phyloP scores from a whole-genome alignment of 2,329 filamentous ascomycete species.

The Fusarium coicis region DNA sequence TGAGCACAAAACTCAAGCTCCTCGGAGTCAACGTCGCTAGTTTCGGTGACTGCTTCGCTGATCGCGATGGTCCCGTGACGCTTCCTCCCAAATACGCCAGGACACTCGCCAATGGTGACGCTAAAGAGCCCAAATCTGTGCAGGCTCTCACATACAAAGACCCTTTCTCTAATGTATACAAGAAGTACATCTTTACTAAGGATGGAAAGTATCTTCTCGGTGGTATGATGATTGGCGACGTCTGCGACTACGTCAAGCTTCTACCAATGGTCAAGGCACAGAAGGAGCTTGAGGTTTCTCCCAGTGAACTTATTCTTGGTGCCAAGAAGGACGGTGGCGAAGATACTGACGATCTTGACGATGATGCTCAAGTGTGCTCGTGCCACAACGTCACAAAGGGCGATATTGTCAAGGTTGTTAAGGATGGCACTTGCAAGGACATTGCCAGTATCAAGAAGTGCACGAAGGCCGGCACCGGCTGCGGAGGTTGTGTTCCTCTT shows the following conservation, averaged over 20 bases:
- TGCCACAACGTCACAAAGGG: conserved; percentile 94
- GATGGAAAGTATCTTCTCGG: conserved; percentile 91
- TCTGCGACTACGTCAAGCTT: conserved; percentile 88
- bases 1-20: conserved; percentile 92
- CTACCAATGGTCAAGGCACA: conserved; percentile 88
- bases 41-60: conserved; percentile 94
- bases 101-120: conserved; percentile 35
- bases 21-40: conserved; percentile 91
- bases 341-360: conserved; percentile 80
- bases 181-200: conserved; percentile 90
- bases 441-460: conserved; percentile 86
- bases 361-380: conserved; percentile 90
- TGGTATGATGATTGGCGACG: conserved; percentile 98
- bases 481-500: conserved; percentile 89
- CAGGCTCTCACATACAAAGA: conserved; percentile 91
- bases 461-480: conserved; percentile 92
- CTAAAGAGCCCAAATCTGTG: conserved; percentile 64
- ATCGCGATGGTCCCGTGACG: conserved; percentile 81
- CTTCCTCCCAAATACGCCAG: conserved; percentile 69
- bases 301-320: conserved; percentile 85
- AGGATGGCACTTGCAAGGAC: conserved; percentile 82
- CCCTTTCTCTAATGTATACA: conserved; percentile 88
- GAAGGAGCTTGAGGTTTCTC: conserved; percentile 80
- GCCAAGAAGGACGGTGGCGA: conserved; percentile 77
- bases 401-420: conserved; percentile 77